phyloP scores from a whole-genome alignment of 2,329 filamentous ascomycete genomes.

The Aspergillus quadricinctus region DNA sequence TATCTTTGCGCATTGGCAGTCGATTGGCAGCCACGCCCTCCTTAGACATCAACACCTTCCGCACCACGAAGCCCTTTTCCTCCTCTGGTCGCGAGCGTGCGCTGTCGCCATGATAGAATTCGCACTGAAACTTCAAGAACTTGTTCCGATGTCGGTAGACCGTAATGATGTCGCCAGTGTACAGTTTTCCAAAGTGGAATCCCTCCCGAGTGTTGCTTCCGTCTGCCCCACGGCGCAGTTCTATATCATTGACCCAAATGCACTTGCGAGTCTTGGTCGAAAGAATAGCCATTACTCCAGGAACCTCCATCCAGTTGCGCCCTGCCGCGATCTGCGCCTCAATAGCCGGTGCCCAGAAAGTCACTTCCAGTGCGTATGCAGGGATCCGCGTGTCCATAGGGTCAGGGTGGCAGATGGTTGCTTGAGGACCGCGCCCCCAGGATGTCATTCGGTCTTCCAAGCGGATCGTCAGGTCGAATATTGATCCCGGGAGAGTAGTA shows the following conservation, averaged over 20 bases:
- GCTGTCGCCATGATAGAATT: slow-evolving; percentile 46
- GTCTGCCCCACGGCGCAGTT: slow-evolving; percentile 54
- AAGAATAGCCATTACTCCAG: slow-evolving; percentile 64
- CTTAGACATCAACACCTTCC: slow-evolving; percentile 33
- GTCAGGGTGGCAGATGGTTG: slow-evolving; percentile 64
- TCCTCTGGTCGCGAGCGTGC: slow-evolving; percentile 36
- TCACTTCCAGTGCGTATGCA: slow-evolving; percentile 73
- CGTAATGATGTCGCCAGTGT: slow-evolving; percentile 71
- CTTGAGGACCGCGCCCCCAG: slow-evolving; percentile 70
- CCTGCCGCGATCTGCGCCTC: slow-evolving; percentile 55
- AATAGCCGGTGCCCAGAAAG: slow-evolving; percentile 67
- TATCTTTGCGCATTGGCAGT: slow-evolving; percentile 18
- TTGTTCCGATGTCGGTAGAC: slow-evolving; percentile 55
- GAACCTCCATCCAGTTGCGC: slow-evolving; percentile 51
- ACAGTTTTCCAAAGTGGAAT: slow-evolving; percentile 60
- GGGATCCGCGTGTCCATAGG: slow-evolving; percentile 67
- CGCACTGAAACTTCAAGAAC: slow-evolving; percentile 42
- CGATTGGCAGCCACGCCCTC: slow-evolving; percentile 22
- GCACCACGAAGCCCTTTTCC: slow-evolving; percentile 39
- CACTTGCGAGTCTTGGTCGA: slow-evolving; percentile 73
- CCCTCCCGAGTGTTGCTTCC: slow-evolving; percentile 50
- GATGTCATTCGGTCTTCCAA: slow-evolving; percentile 65
- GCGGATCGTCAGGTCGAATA: slow-evolving; percentile 59
- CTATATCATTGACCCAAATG: slow-evolving; percentile 71
- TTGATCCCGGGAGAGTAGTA: slow-evolving; percentile 61